A percentile compares a stretch with the other conserved stretches of the same genome.
Conservation (phyloP, 2,329 filamentous ascomycete species). For the Zasmidium cellare region DNA sequence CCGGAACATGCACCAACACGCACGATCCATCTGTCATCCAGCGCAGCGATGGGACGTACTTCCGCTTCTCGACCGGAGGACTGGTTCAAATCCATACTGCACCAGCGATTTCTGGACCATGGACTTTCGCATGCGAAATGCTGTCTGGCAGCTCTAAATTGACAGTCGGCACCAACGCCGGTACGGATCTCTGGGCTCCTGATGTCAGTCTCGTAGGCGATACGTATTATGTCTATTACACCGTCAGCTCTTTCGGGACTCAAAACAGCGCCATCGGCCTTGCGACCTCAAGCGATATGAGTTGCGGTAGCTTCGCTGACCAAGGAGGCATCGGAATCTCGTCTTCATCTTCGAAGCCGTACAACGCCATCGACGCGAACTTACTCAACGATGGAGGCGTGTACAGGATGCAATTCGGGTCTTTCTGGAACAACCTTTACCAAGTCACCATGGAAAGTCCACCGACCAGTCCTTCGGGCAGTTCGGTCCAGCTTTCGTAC, state of each 20-base stretch:
- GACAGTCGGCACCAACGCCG: constrained; percentile 42
- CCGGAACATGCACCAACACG: constrained; percentile 44
- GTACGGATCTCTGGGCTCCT: constrained; percentile 61
- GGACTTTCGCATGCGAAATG: constrained; percentile 50
- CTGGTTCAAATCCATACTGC: constrained; percentile 53
- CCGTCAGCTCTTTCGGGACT: constrained; percentile 62
- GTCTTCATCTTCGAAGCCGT: constrained; percentile 39
- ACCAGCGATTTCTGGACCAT: constrained; percentile 50
- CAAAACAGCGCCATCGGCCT: constrained; percentile 64
- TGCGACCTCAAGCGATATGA: constrained; percentile 51
- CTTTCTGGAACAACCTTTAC: constrained; percentile 68
- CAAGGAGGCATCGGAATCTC: constrained; percentile 58
- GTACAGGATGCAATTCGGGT: constrained; percentile 62
- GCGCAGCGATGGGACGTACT: constrained; percentile 52
- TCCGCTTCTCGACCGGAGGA: constrained; percentile 54
- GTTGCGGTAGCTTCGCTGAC: constrained; percentile 61
- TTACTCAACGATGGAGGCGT: constrained; percentile 44
- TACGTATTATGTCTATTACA: constrained; percentile 66
- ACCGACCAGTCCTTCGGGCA: constrained; percentile 36
- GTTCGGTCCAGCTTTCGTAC: constrained; percentile 53
- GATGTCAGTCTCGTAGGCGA: constrained; percentile 60
- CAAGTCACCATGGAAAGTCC: constrained; percentile 52
- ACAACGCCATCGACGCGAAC: constrained; percentile 56
- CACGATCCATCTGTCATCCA: constrained; percentile 54
- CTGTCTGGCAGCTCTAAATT: constrained; percentile 45